Evolutionary conservation across 257 asterid genomes (phyloP), one percentile per base, ranked within the genome.

Genomic region (Scutellaria barbata): DNA sequence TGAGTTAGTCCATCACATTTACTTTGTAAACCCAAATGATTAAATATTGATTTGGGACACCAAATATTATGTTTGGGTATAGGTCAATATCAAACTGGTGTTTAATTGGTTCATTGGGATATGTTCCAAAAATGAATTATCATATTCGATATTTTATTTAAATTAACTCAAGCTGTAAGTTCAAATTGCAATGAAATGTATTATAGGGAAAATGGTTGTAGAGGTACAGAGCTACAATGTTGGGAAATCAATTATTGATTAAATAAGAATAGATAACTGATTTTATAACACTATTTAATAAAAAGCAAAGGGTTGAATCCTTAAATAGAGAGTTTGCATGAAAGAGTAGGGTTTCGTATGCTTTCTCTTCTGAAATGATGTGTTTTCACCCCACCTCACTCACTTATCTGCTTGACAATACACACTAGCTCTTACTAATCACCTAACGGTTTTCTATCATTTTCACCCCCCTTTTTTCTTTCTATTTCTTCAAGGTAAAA

Each of bases 321-420:
- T n/a, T n/a, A n/a, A n/a, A n/a, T n/a, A n/a, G n/a, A n/a, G n/a
- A n/a, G n/a, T n/a, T 85, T 82, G 84, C 89, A 85, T 54, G 76
- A 76, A 78, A 73, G 76, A 72, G 89, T 80, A 78, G 25, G 80
- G 10, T 85, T 85, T 82, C 85, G 87, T 85, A 80, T 55, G 77
- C 72, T 62, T 58, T 57, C 63, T 71, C 63, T 43, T 53, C 77
- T 74, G 76, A 56, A 39, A 47, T 2, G 63, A 66, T 45, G 63
- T 35, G 58, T 50, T 41, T 79, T 65, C 65, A 6, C 73, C 78
- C 52, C 39, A 68, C 14, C 56, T 46, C 87, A 77, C 74, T 56
- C 81, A 71, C 68, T 60, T 82, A 80, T 67, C 89, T 80, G 58
- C 77, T 78, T 71, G 81, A 74, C 87, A 85, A 75, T 85, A 75